Conservation (phyloP, 768 basidiomycete genomes). For the Mycena rosella region DNA sequence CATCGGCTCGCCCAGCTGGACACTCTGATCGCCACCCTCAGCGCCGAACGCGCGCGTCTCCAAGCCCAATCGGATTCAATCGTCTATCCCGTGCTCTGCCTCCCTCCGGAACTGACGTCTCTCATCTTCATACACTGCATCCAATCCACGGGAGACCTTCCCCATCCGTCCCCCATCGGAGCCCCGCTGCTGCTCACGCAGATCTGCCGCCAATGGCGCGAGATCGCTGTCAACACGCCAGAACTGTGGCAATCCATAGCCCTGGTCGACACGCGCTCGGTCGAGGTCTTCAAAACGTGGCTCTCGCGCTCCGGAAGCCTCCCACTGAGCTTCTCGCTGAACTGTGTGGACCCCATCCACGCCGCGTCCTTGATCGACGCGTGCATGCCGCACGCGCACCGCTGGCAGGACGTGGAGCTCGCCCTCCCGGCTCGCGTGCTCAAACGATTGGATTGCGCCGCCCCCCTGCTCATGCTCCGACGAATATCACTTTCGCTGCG, state of each 20-base stretch:
- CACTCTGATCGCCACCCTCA: slow-evolving; percentile 4
- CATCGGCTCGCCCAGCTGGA: slow-evolving; percentile 14
- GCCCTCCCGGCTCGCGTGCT: background rate
- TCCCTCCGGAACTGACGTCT: slow-evolving; percentile 16
- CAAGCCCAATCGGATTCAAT: slow-evolving; percentile 26
- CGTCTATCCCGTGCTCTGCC: slow-evolving; percentile 19
- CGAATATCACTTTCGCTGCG: slow-evolving; percentile 6
- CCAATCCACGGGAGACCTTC: background rate
- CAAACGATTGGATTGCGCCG: background rate
- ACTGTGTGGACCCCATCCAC: slow-evolving; percentile 9
- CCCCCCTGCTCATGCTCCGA: slow-evolving; percentile 2
- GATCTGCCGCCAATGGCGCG: slow-evolving; percentile 26
- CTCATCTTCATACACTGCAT: slow-evolving; percentile 23
- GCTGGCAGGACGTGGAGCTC: slow-evolving; percentile 16
- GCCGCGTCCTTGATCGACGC: slow-evolving; percentile 1
- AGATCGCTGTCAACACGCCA: slow-evolving; percentile 11
- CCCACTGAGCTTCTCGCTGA: slow-evolving; percentile 18
- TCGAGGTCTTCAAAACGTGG: slow-evolving; percentile 13
- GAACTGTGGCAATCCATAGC: slow-evolving; percentile 24
- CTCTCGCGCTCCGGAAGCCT: slow-evolving; percentile 9
- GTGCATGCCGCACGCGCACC: slow-evolving; percentile 9
- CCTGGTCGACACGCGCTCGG: slow-evolving; percentile 15
- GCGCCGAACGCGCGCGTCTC: slow-evolving; percentile 13
- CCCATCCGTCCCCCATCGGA: background rate
- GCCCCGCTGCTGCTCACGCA: slow-evolving; percentile 20